Base-by-base conservation (phyloP, 1,284 basidiomycete species). In the Hypsizygus ulmarius region DNA sequence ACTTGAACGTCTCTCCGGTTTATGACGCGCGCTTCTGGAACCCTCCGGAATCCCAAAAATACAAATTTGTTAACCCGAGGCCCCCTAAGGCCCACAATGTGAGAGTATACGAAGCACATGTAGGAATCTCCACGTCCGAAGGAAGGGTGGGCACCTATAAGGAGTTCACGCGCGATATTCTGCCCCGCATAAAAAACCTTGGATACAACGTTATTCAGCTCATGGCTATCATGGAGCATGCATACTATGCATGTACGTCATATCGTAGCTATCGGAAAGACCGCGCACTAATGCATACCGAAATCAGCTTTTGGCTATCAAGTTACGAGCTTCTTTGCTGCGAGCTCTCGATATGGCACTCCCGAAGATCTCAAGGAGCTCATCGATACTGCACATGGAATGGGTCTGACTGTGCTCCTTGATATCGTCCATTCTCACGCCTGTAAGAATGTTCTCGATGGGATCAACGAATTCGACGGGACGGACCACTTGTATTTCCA, bases 11-110 rank as follows among this genome's bases (percentile, higher is more conserved):
- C 28, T 98, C 96, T 9, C 90, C 93, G 4, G 80, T 93, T 3
- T 99, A 97, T 69, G 96, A 99, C 52, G 92, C 92, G 18, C 83
- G 93, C n/a, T 97, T 98, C 72, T 99, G 96, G 96, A 97, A 98
- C 64, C 96, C 96, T 1, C 83, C 93, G 18, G 59, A 72, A 35
- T 64, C 74, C 14, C 67, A 91, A 55, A 74, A 65, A 39, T 97
- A 98, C 72, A 71, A 74, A 25, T 95, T 97, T 75, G 97, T 93
- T 69, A 77, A 97, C 63, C 56, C 78, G 34, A 76, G 79, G 7
- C 91, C 90, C 6, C 73, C 80, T 1, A 79, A 82, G 55, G 86
- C 90, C 2, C 74, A 75, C 21, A 82, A 85, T 28, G 68, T 90
- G 46, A 88, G 89, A 60, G 94, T 99, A 50, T 99, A 99, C 64